These are phyloP conservation scores for Podospora comata DNA, from an alignment of 495 filamentous ascomycete species.

Conservation along the genomic window DNA sequence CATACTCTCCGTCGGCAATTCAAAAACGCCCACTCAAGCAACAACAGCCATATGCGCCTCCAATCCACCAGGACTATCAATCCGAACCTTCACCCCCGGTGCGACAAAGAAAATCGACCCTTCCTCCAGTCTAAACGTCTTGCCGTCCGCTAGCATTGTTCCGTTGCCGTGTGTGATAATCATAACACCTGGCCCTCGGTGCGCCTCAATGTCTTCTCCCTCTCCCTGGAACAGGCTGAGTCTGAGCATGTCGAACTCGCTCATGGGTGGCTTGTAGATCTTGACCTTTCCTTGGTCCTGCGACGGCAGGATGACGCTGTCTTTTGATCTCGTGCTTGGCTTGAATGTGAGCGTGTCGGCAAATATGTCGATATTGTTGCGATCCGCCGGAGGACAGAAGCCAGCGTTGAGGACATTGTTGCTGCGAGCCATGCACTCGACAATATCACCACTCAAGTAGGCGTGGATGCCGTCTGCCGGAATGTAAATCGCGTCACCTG, in stretches of 20 bases:
- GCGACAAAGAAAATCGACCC: slow-evolving; percentile 70
- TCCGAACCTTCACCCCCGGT: slow-evolving; percentile 52
- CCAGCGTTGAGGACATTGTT: slow-evolving; percentile 77
- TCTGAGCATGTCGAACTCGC: slow-evolving; percentile 68
- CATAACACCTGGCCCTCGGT: slow-evolving; percentile 63
- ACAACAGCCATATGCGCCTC: slow-evolving; percentile 52
- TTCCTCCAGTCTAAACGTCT: slow-evolving; percentile 54
- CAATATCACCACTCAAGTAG: slow-evolving; percentile 73
- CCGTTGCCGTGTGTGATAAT: slow-evolving; percentile 63
- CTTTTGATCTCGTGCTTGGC: slow-evolving; percentile 46
- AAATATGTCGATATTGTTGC: slow-evolving; percentile 63
- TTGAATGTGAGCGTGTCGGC: slow-evolving; percentile 57
- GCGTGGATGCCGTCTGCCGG: slow-evolving; percentile 78
- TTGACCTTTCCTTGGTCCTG: slow-evolving; percentile 53
- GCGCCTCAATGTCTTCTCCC: slow-evolving; percentile 53
- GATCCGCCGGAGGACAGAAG: slow-evolving; percentile 64
- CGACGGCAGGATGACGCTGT: slow-evolving; percentile 52
- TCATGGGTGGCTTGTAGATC: slow-evolving; percentile 64
- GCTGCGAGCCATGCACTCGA: slow-evolving; percentile 81
- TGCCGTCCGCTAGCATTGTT: slow-evolving; percentile 53
- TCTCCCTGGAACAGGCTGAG: slow-evolving; percentile 56
- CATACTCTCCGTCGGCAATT: neutral
- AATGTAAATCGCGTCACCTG: slow-evolving; percentile 69
- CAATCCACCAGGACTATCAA: slow-evolving; percentile 49
- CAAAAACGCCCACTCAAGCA: slow-evolving; percentile 1